A percentile compares a stretch with the other conserved stretches of the same genome.
Conservation (phyloP, 176 grass and related monocot species). For the Cenchrus americanus region DNA sequence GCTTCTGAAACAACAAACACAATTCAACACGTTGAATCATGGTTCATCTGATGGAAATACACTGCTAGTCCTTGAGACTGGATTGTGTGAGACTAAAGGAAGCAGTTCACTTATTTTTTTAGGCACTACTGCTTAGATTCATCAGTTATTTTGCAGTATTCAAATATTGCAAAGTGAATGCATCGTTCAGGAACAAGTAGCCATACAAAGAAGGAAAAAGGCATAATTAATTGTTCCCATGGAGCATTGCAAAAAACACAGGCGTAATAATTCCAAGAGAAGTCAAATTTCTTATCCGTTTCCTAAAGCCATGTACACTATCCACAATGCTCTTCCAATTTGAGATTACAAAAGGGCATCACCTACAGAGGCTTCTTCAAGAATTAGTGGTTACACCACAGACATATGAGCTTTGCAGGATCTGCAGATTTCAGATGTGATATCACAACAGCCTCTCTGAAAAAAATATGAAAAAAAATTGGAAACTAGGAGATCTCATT, state of each 20-base stretch:
- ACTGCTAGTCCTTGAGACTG: background rate
- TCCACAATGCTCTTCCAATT: background rate
- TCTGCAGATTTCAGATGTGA: slow-evolving; percentile 6
- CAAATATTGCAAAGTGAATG: background rate
- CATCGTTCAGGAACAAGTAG: background rate
- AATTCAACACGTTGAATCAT: background rate
- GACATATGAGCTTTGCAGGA: background rate
- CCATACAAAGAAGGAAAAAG: background rate
- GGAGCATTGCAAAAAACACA: background rate
- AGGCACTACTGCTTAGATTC: background rate
- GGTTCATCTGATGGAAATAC: background rate
- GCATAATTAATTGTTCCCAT: background rate
- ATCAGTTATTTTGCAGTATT: background rate
- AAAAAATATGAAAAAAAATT: background rate
- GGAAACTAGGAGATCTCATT: slow-evolving; percentile 13
- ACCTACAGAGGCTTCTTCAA: slow-evolving; percentile 13
- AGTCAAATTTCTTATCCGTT: background rate
- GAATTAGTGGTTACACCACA: background rate
- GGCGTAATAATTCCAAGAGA: background rate
- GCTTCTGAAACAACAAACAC: background rate
- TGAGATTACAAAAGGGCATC: background rate
- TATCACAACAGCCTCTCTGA: background rate
- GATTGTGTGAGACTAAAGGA: background rate
- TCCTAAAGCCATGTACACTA: slow-evolving; percentile 4
- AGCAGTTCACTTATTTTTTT: background rate